Evolutionary conservation across 345 rosid genomes (phyloP).

Genomic region (Capsella bursapastoris): DNA sequence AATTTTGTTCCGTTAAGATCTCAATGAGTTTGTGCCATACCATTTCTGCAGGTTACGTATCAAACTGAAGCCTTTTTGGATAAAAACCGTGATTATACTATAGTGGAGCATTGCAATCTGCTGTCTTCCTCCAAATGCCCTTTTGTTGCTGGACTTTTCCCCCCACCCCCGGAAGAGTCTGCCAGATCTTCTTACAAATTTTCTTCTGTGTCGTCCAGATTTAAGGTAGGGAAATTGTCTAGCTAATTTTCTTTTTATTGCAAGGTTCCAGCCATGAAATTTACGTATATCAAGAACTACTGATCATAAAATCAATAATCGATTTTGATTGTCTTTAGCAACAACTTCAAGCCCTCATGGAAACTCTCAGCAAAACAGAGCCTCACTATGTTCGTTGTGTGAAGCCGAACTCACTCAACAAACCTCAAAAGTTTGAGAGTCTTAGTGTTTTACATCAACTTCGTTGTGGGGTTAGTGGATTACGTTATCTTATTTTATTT

Average conservation of each 20-base stretch:
- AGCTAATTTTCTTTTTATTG: constrained; percentile 18
- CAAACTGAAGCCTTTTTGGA: constrained; percentile 87
- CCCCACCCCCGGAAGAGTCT: constrained; percentile 67
- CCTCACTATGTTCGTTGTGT: constrained; percentile 99
- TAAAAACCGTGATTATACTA: constrained; percentile 95
- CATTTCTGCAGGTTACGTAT: constrained; percentile 77
- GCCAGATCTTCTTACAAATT: constrained; percentile 95
- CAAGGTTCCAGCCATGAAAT: constrained; percentile 11
- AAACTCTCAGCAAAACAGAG: constrained; percentile 88
- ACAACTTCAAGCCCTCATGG: constrained; percentile 99
- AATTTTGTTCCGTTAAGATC: constrained; percentile 29
- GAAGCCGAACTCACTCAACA: constrained; percentile 92
- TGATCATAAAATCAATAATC: not conserved
- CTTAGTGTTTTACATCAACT: constrained; percentile 84
- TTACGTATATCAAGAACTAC: constrained; percentile 19
- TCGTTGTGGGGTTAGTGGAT: constrained; percentile 91
- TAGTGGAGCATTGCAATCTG: constrained; percentile 92
- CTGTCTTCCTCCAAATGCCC: constrained; percentile 85
- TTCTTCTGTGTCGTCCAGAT: constrained; percentile 95
- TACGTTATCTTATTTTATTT: constrained; percentile 24
- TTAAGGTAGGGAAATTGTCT: constrained; percentile 64
- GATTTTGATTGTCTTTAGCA: constrained; percentile 58
- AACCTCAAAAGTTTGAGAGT: constrained; percentile 89
- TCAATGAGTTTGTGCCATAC: constrained; percentile 24
- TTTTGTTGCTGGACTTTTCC: constrained; percentile 83